phyloP scores from a whole-genome alignment of 2,329 filamentous ascomycete genomes.

The Ceratocystis smalleyi region DNA sequence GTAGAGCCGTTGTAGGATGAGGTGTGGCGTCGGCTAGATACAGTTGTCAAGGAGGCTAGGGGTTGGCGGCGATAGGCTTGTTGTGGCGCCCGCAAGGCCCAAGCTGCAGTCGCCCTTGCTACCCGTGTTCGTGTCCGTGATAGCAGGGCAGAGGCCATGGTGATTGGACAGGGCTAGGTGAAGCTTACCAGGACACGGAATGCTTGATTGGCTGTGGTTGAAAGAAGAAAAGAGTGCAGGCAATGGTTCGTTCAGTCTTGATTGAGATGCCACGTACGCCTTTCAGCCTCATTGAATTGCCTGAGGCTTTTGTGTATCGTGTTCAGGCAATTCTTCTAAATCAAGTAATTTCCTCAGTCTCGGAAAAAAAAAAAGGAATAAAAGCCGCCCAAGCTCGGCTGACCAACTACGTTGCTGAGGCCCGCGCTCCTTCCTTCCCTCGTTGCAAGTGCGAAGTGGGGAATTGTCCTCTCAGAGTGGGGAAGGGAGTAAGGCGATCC shows the following conservation, averaged over 20 bases:
- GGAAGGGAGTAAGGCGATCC: background rate
- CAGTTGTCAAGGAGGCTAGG: background rate
- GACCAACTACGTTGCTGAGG: background rate
- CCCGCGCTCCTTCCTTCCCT: background rate
- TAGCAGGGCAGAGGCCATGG: background rate
- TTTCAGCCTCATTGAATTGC: background rate
- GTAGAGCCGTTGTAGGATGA: background rate
- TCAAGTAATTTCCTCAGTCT: background rate
- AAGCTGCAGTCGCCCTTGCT: background rate
- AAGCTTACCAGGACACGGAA: background rate
- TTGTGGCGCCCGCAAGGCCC: background rate
- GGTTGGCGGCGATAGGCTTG: background rate
- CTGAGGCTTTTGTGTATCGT: background rate
- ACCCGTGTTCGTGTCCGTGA: conserved; percentile 1
- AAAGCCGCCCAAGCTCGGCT: background rate
- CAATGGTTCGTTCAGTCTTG: too few species aligned
- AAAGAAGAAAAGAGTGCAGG: background rate
- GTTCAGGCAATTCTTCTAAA: background rate
- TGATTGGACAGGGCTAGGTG: background rate
- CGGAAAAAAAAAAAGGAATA: background rate
- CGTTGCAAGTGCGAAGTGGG: background rate
- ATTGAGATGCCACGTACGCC: background rate
- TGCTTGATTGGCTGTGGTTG: background rate
- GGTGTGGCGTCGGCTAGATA: background rate
- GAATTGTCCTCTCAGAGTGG: background rate